These are phyloP conservation scores for Ruellia speciosa DNA, from an alignment of 305 asterid genomes.

Conservation along the genomic window DNA sequence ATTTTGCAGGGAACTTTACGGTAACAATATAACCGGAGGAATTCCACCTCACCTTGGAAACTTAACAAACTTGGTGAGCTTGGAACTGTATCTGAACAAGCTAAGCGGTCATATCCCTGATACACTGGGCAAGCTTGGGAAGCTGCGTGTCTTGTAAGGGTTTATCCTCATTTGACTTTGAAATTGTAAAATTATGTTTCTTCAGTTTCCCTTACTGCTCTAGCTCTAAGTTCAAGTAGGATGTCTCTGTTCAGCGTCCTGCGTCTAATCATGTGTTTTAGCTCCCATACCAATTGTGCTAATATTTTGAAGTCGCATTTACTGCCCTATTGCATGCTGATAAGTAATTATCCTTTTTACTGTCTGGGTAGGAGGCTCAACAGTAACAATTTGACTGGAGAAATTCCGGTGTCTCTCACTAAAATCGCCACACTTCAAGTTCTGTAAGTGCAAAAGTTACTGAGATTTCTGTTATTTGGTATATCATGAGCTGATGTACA, in stretches of 20 bases:
- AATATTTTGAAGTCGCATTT: no score
- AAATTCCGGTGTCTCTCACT: slow-evolving; percentile 40
- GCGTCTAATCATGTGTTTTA: no score
- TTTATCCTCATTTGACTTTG: no score
- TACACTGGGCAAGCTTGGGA: background rate
- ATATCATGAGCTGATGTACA: slow-evolving; percentile 14
- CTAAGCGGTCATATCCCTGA: background rate
- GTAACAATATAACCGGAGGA: background rate
- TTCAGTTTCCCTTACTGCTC: no score
- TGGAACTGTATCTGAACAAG: background rate
- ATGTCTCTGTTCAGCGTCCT: no score
- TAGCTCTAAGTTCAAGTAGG: no score
- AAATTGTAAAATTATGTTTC: no score
- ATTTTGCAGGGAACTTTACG: background rate
- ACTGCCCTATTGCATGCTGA: no score
- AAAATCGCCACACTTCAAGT: slow-evolving; percentile 43
- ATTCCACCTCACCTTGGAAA: background rate
- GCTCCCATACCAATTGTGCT: no score
- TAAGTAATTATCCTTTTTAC: no score
- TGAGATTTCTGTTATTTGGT: slow-evolving; percentile 2
- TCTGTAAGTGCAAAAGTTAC: slow-evolving; percentile 38
- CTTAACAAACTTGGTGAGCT: background rate
- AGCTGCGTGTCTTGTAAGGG: background rate
- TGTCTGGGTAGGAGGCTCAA: slow-evolving; percentile 46
- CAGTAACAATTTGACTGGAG: slow-evolving; percentile 46